A percentile compares a stretch with the other conserved stretches of the same genome.
phyloP scores from a whole-genome alignment of 169 alveolate species.

The Eimeria falciformis region DNA sequence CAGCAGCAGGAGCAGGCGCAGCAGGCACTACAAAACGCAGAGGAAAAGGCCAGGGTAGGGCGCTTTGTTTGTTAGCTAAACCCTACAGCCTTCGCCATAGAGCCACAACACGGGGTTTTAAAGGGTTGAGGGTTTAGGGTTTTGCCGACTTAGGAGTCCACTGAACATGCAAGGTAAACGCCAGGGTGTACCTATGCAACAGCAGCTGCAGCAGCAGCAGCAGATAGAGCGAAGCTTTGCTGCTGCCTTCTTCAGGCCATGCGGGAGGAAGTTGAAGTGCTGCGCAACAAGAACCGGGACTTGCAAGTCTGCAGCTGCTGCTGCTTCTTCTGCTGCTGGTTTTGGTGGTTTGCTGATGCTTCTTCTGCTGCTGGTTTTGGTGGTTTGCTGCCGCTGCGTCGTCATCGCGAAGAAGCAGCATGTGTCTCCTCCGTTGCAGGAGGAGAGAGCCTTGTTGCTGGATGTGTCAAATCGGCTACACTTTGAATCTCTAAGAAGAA shows the following conservation, averaged over 20 bases:
- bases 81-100: slow-evolving; percentile 1
- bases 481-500: not conserved
- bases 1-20: slow-evolving; percentile 37
- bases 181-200: not conserved
- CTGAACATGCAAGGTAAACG: no score
- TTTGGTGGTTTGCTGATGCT: not conserved
- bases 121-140: not conserved
- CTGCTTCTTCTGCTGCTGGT: not conserved
- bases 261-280: slow-evolving; percentile 14
- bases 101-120: no score
- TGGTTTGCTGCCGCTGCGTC: not conserved
- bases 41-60: slow-evolving; percentile 24
- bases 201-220: slow-evolving; percentile 26
- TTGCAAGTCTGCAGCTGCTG: slow-evolving; percentile 9
- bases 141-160: not conserved
- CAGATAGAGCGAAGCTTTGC: not conserved
- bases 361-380: not conserved
- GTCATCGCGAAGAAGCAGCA: no score
- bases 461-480: slow-evolving; percentile 25
- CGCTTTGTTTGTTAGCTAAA: not conserved
- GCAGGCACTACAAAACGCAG: slow-evolving; percentile 15
- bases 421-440: slow-evolving; percentile 18
- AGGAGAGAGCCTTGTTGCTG: slow-evolving; percentile 43
- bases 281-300: slow-evolving; percentile 5
- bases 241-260: slow-evolving; percentile 1